Conservation (phyloP, 1,139 yeast genomes). For the Hyphopichia wangnamkhiaoensis region DNA sequence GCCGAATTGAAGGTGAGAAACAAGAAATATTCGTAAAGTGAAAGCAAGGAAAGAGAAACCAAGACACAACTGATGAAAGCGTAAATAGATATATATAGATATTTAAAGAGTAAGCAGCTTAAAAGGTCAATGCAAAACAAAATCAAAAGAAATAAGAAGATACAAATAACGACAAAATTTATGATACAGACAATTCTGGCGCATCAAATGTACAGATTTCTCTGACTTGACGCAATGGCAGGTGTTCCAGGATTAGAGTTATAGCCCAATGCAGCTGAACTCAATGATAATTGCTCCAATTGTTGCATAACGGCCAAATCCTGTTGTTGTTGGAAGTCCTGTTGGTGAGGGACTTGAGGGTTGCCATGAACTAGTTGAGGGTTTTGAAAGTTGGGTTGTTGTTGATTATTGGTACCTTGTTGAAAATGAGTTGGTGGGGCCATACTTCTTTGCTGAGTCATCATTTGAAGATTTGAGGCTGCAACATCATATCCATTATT, state of each 20-base stretch:
- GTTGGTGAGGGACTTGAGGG: slow-evolving; percentile 9
- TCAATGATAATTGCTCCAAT: slow-evolving; percentile 49
- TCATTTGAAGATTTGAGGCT: too few species aligned
- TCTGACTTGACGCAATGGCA: slow-evolving; percentile 18
- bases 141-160: neutral
- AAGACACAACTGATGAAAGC: too few species aligned
- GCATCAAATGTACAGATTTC: slow-evolving; percentile 20
- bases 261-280: slow-evolving; percentile 53
- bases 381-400: slow-evolving; percentile 5
- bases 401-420: slow-evolving; percentile 11
- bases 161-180: neutral
- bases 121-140: neutral
- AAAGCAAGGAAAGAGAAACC: too few species aligned
- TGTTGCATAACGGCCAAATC: slow-evolving; percentile 47
- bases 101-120: too few species aligned
- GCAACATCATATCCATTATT: too few species aligned
- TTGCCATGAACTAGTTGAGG: slow-evolving; percentile 2
- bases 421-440: slow-evolving; percentile 10
- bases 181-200: neutral
- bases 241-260: slow-evolving; percentile 50
- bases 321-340: slow-evolving; percentile 18
- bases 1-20: too few species aligned
- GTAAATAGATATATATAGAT: too few species aligned
- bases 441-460: slow-evolving; percentile 7
- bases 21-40: too few species aligned